Conservation (phyloP, 2,329 filamentous ascomycete species). For the Calonectria montana region DNA sequence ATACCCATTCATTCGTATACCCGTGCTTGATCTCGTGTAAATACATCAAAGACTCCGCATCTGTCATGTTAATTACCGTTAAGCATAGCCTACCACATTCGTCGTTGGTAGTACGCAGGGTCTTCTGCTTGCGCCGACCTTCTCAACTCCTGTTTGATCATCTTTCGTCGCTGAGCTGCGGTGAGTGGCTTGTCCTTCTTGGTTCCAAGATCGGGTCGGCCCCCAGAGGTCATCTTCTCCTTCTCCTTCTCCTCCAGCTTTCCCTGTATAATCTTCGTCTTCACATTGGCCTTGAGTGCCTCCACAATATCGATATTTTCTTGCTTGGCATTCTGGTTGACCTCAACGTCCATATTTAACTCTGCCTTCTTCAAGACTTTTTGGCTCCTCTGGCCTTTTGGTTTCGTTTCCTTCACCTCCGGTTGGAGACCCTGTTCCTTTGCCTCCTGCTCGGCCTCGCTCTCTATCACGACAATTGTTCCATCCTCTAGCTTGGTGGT, state of each 20-base stretch:
- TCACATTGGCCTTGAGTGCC: conserved; percentile 46
- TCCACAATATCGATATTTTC: conserved; percentile 48
- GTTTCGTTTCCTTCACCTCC: conserved; percentile 49
- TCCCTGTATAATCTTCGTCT: conserved; percentile 40
- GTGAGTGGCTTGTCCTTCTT: conserved; percentile 61
- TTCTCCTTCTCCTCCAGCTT: conserved; percentile 36
- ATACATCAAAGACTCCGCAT: neutral
- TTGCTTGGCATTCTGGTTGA: conserved; percentile 23
- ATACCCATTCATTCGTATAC: neutral
- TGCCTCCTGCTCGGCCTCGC: conserved; percentile 46
- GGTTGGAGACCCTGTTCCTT: conserved; percentile 44
- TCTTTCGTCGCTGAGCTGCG: conserved; percentile 63
- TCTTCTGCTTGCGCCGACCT: conserved; percentile 57
- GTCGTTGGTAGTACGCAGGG: conserved; percentile 65
- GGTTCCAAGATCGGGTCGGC: conserved; percentile 24
- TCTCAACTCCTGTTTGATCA: conserved; percentile 69
- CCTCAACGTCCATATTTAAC: conserved; percentile 26
- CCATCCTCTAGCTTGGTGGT: conserved; percentile 62
- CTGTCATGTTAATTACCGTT: neutral
- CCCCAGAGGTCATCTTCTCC: conserved; percentile 33
- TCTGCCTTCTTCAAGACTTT: conserved; percentile 21
- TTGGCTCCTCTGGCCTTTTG: conserved; percentile 25
- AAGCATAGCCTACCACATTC: conserved; percentile 58
- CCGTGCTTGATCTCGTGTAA: neutral
- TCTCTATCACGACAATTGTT: conserved; percentile 53